These are phyloP conservation scores for Collybia mongolica DNA, from an alignment of 768 basidiomycete species.

Conservation along the genomic window DNA sequence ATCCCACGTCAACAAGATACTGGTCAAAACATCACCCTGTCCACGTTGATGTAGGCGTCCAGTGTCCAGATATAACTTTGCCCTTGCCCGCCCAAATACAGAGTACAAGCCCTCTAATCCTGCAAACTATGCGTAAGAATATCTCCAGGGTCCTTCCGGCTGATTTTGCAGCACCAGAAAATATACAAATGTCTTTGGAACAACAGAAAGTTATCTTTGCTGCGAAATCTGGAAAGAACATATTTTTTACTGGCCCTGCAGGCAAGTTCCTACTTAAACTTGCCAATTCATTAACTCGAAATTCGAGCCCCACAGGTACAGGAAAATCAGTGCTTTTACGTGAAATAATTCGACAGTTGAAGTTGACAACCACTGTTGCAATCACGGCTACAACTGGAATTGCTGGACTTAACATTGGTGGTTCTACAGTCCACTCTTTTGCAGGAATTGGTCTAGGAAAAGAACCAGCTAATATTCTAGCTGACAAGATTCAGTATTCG, in stretches of 20 bases:
- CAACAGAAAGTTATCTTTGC: conserved; percentile 38
- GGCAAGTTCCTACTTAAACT: conserved; percentile 32
- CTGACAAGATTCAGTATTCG: conserved; percentile 26
- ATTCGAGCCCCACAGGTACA: conserved; percentile 40
- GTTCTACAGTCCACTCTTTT: conserved; percentile 64
- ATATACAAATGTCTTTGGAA: conserved; percentile 31
- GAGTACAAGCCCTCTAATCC: background rate
- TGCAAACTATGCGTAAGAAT: too few species aligned
- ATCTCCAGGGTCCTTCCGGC: conserved; percentile 10
- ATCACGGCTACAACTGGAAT: conserved; percentile 68
- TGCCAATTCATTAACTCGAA: background rate
- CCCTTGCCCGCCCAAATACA: background rate
- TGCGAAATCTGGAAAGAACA: conserved; percentile 53
- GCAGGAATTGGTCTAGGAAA: conserved; percentile 65
- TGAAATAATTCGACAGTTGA: conserved; percentile 52
- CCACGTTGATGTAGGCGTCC: conserved; percentile 8
- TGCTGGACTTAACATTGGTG: conserved; percentile 71
- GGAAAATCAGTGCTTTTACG: conserved; percentile 72
- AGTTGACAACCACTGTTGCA: conserved; percentile 34
- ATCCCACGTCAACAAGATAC: conserved; percentile 10
- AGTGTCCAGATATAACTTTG: conserved; percentile 1
- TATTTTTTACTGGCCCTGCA: conserved; percentile 79
- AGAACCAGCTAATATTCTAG: conserved; percentile 41
- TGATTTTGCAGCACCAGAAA: background rate
- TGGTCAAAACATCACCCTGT: conserved; percentile 12